Evolutionary conservation across 2,329 filamentous ascomycete genomes (phyloP), one percentile per base, ranked within the genome.

Genomic region (Apiospora saccharicola): DNA sequence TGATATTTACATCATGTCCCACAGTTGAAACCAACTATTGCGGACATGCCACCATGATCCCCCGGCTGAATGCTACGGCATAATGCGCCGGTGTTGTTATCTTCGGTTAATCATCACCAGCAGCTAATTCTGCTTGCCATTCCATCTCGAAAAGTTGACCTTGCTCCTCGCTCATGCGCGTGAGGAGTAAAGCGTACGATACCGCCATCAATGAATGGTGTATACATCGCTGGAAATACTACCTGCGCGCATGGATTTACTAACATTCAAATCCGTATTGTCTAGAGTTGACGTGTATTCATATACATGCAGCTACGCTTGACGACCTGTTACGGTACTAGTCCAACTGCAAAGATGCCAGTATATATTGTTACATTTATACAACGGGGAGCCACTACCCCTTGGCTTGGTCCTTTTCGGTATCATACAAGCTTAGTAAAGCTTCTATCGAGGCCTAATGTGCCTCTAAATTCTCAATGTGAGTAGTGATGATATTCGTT

Each of bases 301-400:
- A n/a, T 49, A n/a, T n/a, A 49, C 46, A 49, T 49, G 46, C 46
- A n/a, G 46, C 22, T n/a, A 49, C 46, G 46, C 22, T 49, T n/a
- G 22, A 22, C 19, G 46, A 44, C 43, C 43, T 44, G 46, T 6
- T 26, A 14, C 22, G 34, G 34, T 64, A 10, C 22, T 41, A 64
- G 6, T 34, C 34, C 1, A 41, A 41, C 34, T 64, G 57, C 57
- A 13, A n/a, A 41, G 46, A 64, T 64, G 57, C 34, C 22, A 64
- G 34, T 64, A 64, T 64, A 64, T 64, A 64, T 41, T 64, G 57
- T 41, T 64, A 64, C 57, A 64, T 64, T 64, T 64, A n/a, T 64
- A 64, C 57, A 64, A 41, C 19, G 22, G 57, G 57, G 34, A 41
- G 57, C 22, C 34, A 64, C 8, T 37, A 41, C 34, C 34, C 57